A percentile compares a stretch with the other conserved stretches of the same genome.
phyloP scores from a whole-genome alignment of 2,329 filamentous ascomycete species.

The Podosphaera xanthii region DNA sequence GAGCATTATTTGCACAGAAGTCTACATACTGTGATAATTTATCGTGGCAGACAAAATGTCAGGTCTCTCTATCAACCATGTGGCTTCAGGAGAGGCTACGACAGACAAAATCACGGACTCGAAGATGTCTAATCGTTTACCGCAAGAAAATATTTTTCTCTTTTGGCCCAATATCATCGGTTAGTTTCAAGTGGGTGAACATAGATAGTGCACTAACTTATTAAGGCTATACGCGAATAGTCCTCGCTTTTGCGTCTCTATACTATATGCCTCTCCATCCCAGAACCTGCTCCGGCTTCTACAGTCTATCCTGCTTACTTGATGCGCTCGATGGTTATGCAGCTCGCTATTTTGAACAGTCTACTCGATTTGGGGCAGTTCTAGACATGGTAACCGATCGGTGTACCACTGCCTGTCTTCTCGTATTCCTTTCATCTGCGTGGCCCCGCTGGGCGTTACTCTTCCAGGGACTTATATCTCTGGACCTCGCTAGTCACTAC shows the following conservation, averaged over 20 bases:
- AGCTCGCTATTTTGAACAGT: conserved; percentile 71
- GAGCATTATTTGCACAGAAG: too few relatives aligned
- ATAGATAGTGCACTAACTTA: conserved; percentile 4
- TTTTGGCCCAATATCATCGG: conserved; percentile 69
- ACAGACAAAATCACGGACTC: neutral
- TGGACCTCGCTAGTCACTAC: conserved; percentile 91
- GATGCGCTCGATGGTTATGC: conserved; percentile 89
- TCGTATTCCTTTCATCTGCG: conserved; percentile 84
- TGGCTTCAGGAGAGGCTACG: neutral
- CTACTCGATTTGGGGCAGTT: conserved; percentile 85
- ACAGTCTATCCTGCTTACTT: conserved; percentile 82
- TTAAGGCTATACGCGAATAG: conserved; percentile 51
- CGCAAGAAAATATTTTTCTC: conserved; percentile 53
- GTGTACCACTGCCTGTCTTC: conserved; percentile 82
- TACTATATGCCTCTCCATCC: conserved; percentile 99
- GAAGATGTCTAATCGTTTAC: conserved; percentile 1
- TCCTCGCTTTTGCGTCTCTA: conserved; percentile 70
- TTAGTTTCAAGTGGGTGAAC: conserved; percentile 19
- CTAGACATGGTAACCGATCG: conserved; percentile 98
- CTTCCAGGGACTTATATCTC: conserved; percentile 78
- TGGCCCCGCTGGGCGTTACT: conserved; percentile 86
- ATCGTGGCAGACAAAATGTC: too few relatives aligned
- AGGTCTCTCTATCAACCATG: too few relatives aligned
- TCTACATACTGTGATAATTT: too few relatives aligned
- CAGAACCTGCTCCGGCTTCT: conserved; percentile 77